Base-by-base conservation (phyloP, 2,329 filamentous ascomycete species). In the Cadophora sp. region DNA sequence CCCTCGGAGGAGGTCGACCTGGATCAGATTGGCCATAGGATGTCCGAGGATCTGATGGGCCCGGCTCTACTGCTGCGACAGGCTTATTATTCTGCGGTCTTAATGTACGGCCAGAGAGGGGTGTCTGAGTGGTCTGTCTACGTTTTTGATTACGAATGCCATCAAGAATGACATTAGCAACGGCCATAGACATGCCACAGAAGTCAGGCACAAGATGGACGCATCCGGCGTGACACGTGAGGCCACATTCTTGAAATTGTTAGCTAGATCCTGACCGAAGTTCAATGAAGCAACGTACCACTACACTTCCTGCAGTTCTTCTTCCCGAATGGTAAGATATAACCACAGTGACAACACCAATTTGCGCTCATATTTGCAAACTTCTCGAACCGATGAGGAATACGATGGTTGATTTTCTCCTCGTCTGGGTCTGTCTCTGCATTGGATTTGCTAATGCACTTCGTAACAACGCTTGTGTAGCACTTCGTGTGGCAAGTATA, bases 371-470 rank as follows among this genome's bases (percentile, higher is more conserved):
- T 92, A 77, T 99, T 99, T 72, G 94, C 94, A 79, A 97, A 99
- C n/a, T 92, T 89, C 76, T 95, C 90, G 84, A 98, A 99, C 64
- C 96, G 91, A 86, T 99, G 96, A 9, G 96, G 96, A 78, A 99
- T 99, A 72, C 96, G 92, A 79, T 99, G 96, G 79, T 99, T 99
- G 87, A 99, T 97, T 85, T 98, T 99, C 82, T 97, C 96, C 81
- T 99, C 96, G 81, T 99, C 96, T 26, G 96, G 95, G 79, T 99
- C 96, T 6, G 93, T 97, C 80, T 99, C 96, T 72, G 96, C 95
- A 79, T 99, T 99, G 71, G 95, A 97, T 80, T 99, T 98, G 83
- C 95, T 98, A 80, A 99, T 99, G 83, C 96, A 99, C 81, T 99
- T 99, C 72, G 96, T 99, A 75, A 99, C 96, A 58, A 99, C 96